phyloP scores from a whole-genome alignment of 139 green algal genomes.

The Chlorella sp. region DNA sequence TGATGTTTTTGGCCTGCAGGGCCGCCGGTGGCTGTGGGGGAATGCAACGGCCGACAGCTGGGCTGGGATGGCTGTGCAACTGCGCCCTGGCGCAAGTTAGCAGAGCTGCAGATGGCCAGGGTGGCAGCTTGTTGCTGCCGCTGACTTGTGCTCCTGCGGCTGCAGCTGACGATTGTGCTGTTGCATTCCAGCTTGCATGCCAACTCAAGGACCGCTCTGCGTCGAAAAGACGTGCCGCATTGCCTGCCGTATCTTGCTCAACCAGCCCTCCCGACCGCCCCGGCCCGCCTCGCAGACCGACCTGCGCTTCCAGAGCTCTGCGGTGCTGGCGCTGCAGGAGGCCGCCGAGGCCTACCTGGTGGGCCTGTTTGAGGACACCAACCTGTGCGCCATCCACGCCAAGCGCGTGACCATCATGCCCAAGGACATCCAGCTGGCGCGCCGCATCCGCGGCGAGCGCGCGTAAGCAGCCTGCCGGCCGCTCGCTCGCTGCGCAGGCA shows the following conservation, averaged over 20 bases:
- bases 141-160: too few species aligned
- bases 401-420: slow-evolving; percentile 98
- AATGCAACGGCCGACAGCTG: background rate
- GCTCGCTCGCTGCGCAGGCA: too few species aligned
- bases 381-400: slow-evolving; percentile 70
- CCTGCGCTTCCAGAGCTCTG: slow-evolving; percentile 40
- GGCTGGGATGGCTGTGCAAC: too few species aligned
- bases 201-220: too few species aligned
- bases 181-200: too few species aligned
- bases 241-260: background rate
- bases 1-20: too few species aligned
- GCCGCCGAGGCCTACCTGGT: slow-evolving; percentile 98
- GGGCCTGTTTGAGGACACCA: slow-evolving; percentile 86
- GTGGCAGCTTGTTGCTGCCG: too few species aligned
- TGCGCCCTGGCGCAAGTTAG: too few species aligned
- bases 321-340: slow-evolving; percentile 86
- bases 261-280: background rate
- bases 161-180: too few species aligned
- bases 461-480: slow-evolving; percentile 11
- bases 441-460: slow-evolving; percentile 91
- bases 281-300: slow-evolving; percentile 17
- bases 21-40: background rate
- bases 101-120: too few species aligned
- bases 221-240: too few species aligned
- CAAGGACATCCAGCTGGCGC: slow-evolving; percentile 97